These are phyloP conservation scores for Bauhinia variegata DNA, from an alignment of 306 rosid species.

Conservation along the genomic window DNA sequence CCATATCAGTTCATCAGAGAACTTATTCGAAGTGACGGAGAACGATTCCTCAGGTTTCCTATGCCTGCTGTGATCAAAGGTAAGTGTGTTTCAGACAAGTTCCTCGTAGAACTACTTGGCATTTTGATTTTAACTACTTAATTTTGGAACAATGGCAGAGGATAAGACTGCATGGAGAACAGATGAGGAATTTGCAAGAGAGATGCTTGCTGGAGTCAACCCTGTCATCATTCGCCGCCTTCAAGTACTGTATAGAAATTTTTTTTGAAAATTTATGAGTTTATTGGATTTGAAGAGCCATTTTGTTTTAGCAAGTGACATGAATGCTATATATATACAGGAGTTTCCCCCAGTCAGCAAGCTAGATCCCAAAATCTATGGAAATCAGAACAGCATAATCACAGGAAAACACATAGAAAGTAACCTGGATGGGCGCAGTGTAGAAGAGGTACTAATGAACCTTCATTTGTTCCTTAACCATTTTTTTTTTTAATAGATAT, in stretches of 20 bases:
- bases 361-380: slow-evolving; percentile 61
- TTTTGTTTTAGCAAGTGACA: not conserved
- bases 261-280: slow-evolving; percentile 3
- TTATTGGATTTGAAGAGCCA: not conserved
- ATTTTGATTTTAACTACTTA: not conserved
- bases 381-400: slow-evolving; percentile 77
- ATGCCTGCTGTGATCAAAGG: slow-evolving; percentile 87
- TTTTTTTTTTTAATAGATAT: no score
- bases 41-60: slow-evolving; percentile 73
- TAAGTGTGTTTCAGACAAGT: not conserved
- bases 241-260: slow-evolving; percentile 47
- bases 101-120: not conserved
- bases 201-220: slow-evolving; percentile 96
- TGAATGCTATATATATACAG: slow-evolving; percentile 43
- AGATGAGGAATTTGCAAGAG: slow-evolving; percentile 84
- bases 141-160: slow-evolving; percentile 41
- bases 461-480: slow-evolving; percentile 12
- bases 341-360: slow-evolving; percentile 87
- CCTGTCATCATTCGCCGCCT: slow-evolving; percentile 82
- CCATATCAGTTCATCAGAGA: slow-evolving; percentile 84
- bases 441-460: slow-evolving; percentile 53
- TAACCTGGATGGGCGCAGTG: slow-evolving; percentile 63
- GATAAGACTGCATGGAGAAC: slow-evolving; percentile 88
- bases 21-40: slow-evolving; percentile 82
- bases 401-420: slow-evolving; percentile 56